These are phyloP conservation scores for Hippophae tibetana DNA, from an alignment of 306 rosid species.

Conservation along the genomic window DNA sequence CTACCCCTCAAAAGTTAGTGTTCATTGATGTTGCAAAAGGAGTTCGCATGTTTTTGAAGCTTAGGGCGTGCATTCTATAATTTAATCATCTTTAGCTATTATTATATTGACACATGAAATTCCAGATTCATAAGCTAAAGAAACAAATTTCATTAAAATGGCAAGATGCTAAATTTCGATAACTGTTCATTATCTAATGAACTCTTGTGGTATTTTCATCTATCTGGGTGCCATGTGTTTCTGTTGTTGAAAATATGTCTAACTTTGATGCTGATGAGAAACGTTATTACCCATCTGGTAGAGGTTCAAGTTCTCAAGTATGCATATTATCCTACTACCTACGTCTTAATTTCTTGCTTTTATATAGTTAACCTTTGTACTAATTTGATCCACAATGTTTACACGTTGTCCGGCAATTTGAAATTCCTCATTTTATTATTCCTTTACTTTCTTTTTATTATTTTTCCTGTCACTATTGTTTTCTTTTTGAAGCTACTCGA, in stretches of 20 bases:
- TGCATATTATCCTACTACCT: conserved; percentile 16
- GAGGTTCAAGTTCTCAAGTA: conserved; percentile 95
- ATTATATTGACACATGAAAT: too few relatives aligned
- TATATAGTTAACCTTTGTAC: too few relatives aligned
- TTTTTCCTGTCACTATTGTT: too few relatives aligned
- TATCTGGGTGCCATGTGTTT: conserved; percentile 80
- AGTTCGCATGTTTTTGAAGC: conserved; percentile 98
- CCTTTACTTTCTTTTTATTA: too few relatives aligned
- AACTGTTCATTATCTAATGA: conserved; percentile 14
- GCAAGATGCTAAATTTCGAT: too few relatives aligned
- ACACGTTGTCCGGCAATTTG: conserved; percentile 94
- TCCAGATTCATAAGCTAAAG: too few relatives aligned
- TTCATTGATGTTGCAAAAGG: conserved; percentile 98
- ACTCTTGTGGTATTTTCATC: conserved; percentile 13
- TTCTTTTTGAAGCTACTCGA: too few relatives aligned
- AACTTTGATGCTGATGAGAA: conserved; percentile 97
- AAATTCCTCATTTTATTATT: conserved; percentile 63
- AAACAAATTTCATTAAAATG: too few relatives aligned
- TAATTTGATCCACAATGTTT: conserved; percentile 13
- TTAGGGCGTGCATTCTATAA: conserved; percentile 49
- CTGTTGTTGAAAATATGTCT: too few relatives aligned
- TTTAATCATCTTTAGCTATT: conserved; percentile 11
- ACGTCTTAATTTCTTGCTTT: neutral
- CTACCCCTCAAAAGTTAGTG: conserved; percentile 94
- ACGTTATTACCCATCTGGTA: conserved; percentile 86